Percentiles rank a stretch among this genome's conserved stretches.
These are phyloP conservation scores for Durusdinium trenchii DNA, from an alignment of 73 alveolate genomes.

Conservation along the genomic window DNA sequence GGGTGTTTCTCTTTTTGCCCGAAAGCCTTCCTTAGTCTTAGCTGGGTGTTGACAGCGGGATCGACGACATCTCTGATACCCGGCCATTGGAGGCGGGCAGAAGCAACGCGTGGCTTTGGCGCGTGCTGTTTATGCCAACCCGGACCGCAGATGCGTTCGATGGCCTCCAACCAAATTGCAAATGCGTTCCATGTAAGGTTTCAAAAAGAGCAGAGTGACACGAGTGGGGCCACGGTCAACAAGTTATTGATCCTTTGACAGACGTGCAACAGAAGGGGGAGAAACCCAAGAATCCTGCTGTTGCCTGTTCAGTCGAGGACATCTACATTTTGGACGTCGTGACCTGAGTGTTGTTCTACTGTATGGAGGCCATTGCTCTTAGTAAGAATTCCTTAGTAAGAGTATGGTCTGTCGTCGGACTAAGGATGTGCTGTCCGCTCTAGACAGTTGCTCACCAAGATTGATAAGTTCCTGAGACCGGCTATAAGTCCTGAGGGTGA, in stretches of 20 bases:
- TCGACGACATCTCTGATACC: no score
- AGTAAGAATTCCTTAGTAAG: neutral
- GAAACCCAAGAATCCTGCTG: neutral
- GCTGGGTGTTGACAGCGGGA: no score
- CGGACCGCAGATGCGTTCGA: neutral
- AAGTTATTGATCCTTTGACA: no score
- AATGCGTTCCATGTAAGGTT: neutral
- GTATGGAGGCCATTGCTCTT: neutral
- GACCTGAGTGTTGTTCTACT: neutral
- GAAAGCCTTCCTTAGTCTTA: no score
- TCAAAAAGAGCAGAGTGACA: neutral
- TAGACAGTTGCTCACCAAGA: neutral
- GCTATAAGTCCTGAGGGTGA: neutral
- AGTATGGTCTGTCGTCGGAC: neutral
- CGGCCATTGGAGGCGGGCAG: constrained; percentile 99
- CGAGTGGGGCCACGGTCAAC: no score
- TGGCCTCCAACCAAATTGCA: neutral
- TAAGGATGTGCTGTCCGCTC: constrained; percentile 73
- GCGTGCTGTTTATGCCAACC: constrained; percentile 85
- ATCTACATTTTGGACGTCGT: constrained; percentile 16
- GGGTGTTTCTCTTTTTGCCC: no score
- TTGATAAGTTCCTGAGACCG: neutral
- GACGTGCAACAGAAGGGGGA: no score
- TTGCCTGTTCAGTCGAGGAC: neutral
- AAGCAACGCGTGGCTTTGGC: constrained; percentile 96